Conservation (phyloP, 2,329 filamentous ascomycete genomes). For the Cytospora chrysosperma region DNA sequence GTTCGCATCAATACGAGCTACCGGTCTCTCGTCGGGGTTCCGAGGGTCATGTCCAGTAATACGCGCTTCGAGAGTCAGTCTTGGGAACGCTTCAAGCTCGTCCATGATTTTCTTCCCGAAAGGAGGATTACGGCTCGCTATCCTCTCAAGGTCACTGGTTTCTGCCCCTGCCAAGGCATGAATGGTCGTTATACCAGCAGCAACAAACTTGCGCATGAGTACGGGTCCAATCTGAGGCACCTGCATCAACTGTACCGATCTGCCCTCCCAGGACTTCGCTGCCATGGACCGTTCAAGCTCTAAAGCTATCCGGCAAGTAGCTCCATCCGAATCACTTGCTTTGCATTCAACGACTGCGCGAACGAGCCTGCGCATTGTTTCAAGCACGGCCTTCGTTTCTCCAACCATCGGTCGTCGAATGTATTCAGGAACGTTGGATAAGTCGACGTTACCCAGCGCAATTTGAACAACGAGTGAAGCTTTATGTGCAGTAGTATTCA, state of each 20-base stretch:
- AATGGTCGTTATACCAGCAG: conserved; percentile 69
- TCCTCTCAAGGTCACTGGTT: conserved; percentile 70
- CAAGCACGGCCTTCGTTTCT: conserved; percentile 65
- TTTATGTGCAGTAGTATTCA: conserved; percentile 69
- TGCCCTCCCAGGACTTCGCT: conserved; percentile 78
- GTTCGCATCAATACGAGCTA: conserved; percentile 62
- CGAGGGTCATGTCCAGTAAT: neutral
- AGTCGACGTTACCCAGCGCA: conserved; percentile 60
- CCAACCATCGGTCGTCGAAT: conserved; percentile 48
- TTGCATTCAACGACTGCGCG: conserved; percentile 78
- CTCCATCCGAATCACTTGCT: conserved; percentile 56
- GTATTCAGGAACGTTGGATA: conserved; percentile 40
- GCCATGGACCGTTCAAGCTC: conserved; percentile 76
- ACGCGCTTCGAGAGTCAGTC: conserved; percentile 40
- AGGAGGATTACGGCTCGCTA: conserved; percentile 77
- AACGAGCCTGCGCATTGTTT: conserved; percentile 66
- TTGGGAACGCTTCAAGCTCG: conserved; percentile 68
- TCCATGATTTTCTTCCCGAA: conserved; percentile 72
- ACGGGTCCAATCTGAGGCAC: conserved; percentile 75
- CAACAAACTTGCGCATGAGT: conserved; percentile 70
- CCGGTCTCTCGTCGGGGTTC: conserved; percentile 26
- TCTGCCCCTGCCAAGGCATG: conserved; percentile 67
- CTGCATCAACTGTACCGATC: conserved; percentile 77
- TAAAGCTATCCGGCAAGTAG: conserved; percentile 66
- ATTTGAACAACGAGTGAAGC: conserved; percentile 75